Conservation (phyloP, 2,329 filamentous ascomycete species). For the Pleoardoris graminearum region DNA sequence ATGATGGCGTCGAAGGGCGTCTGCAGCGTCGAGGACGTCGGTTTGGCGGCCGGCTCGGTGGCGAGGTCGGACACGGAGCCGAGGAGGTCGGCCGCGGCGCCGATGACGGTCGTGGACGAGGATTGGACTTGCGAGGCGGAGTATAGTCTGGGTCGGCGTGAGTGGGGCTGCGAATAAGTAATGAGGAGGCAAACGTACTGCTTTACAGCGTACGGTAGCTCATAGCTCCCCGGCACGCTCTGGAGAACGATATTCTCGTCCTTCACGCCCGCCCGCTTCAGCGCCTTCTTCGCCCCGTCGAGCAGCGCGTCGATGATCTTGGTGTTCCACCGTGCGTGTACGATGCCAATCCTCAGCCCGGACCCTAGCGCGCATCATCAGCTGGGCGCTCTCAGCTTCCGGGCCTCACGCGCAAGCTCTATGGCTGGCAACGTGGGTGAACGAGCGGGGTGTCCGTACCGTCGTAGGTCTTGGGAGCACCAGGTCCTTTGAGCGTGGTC, state of each 20-base stretch:
- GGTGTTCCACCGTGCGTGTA: constrained; percentile 95
- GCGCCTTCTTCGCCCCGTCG: constrained; percentile 74
- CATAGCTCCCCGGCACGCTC: constrained; percentile 91
- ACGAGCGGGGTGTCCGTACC: constrained; percentile 48
- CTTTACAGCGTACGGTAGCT: constrained; percentile 88
- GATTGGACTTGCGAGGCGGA: constrained; percentile 85
- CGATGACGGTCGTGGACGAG: constrained; percentile 58
- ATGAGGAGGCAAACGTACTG: constrained; percentile 58
- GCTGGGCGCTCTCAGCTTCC: background rate
- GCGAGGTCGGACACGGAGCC: constrained; percentile 8
- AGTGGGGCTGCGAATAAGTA: background rate
- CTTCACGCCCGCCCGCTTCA: constrained; percentile 77
- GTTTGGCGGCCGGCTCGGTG: constrained; percentile 34
- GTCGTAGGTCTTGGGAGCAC: constrained; percentile 60
- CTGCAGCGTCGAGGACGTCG: constrained; percentile 46
- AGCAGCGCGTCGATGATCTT: constrained; percentile 86
- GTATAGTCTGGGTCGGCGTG: constrained; percentile 64
- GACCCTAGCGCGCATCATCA: constrained; percentile 43
- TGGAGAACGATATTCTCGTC: constrained; percentile 87
- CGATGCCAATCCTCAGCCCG: constrained; percentile 84
- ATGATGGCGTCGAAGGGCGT: constrained; percentile 89
- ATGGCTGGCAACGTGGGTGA: too few relatives aligned
- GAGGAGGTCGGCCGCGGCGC: constrained; percentile 65
- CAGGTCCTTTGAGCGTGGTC: constrained; percentile 65
- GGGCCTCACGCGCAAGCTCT: background rate